Evolutionary conservation across 2,329 filamentous ascomycete species (phyloP), one percentile per base, ranked within the genome.

Genomic region (Hypoxylon sp.): DNA sequence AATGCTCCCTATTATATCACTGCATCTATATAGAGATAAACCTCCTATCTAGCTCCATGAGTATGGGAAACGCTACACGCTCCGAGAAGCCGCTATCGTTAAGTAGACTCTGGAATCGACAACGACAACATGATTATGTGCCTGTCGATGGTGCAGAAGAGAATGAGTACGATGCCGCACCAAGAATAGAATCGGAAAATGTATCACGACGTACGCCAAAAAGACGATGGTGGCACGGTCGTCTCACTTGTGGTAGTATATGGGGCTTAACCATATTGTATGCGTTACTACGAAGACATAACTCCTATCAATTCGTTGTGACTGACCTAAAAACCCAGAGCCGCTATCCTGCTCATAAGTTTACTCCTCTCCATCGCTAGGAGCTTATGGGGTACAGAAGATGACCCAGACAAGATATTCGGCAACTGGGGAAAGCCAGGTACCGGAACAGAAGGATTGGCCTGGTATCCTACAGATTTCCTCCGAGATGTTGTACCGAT

Each of bases 401-500:
- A 75, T 39, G 70, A 76, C 41, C 71, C 73, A n/a, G 73, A 75
- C 54, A 68, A 61, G 45, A 69, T 73, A 53, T 75, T 76, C 12
- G 46, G 56, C 7, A 72, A 71, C 30, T 77, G 73, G 75, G 73
- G 75, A 19, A 69, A 67, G 61, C 64, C 70, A 25, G 72, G 69
- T 12, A 78, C 75, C 8, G 73, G 69, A 39, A 71, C 75, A 52
- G 76, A 81, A 63, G 79, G 77, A 3, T 72, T 84, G 16, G 75
- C 78, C 2, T 80, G 79, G 74, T 84, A 84, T 57, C 82, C 85
- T 0, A 81, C 84, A 1, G 81, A 85, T 61, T 84, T 87, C 67
- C 84, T 85, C 5, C 80, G 81, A n/a, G 83, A 85, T 51, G 79
- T 87, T 16, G 74, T 80, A 2, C 87, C 88, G 1, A 82, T 89